These are phyloP conservation scores for Pseudevernia furfuracea DNA, from an alignment of 495 filamentous ascomycete genomes.

Conservation along the genomic window DNA sequence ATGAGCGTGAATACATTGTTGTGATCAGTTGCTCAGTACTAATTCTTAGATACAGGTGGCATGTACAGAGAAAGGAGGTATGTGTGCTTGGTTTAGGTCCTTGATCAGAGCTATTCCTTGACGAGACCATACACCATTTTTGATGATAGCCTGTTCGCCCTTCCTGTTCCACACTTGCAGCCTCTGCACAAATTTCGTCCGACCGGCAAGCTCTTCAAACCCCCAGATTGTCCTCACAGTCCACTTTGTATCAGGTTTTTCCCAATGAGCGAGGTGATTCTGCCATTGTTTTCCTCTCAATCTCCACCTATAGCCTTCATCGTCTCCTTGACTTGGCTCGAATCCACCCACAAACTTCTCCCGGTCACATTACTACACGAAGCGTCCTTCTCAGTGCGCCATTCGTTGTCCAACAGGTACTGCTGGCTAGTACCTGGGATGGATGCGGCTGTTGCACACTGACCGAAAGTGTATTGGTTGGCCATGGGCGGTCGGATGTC, in stretches of 20 bases:
- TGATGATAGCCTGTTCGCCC: conserved; percentile 42
- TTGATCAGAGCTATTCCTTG: neutral
- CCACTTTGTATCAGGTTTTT: conserved; percentile 16
- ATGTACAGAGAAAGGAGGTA: conserved; percentile 20
- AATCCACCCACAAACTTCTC: conserved; percentile 18
- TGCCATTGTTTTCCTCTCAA: conserved; percentile 7
- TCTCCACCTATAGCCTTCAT: conserved; percentile 14
- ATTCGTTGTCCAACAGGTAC: conserved; percentile 51
- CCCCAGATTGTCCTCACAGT: conserved; percentile 36
- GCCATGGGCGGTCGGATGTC: conserved; percentile 18
- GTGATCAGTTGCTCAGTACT: conserved; percentile 28
- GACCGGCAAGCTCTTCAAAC: conserved; percentile 37
- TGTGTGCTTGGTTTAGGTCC: too few species aligned
- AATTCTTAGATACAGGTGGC: conserved; percentile 30
- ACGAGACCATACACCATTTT: conserved; percentile 56
- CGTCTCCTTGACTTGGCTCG: conserved; percentile 1
- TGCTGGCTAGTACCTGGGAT: conserved; percentile 56
- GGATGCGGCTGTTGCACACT: conserved; percentile 54
- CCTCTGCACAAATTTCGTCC: conserved; percentile 49
- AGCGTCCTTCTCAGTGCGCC: conserved; percentile 20
- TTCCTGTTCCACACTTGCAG: conserved; percentile 49
- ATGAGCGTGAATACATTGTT: too few species aligned
- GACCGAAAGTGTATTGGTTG: conserved; percentile 55
- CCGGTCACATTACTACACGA: conserved; percentile 23
- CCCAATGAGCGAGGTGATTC: conserved; percentile 18